Evolutionary conservation across 2,329 filamentous ascomycete genomes (phyloP), one percentile per base, ranked within the genome.

Genomic region (Aspergillus felis): DNA sequence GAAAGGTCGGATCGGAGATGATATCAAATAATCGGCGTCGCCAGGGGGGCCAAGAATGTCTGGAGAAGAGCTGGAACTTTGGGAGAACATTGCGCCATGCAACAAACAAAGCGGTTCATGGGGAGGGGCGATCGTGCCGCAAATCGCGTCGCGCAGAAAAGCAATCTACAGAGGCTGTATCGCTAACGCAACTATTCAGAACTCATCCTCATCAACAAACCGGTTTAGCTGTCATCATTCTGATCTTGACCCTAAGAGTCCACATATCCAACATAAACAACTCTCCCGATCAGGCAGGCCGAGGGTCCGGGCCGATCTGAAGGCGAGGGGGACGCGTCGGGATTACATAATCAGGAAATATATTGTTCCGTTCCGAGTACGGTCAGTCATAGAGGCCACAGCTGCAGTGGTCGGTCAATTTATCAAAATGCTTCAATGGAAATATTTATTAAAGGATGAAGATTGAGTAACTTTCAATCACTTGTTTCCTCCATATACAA

Each of bases 31-130:
- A 22, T 76, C 71, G 38, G 68, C 70, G 62, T 78, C 74, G 56
- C 74, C 75, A 58, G 75, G 70, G 50, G 75, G 74, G 27, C 71
- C 75, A 56, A 78, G 68, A 53, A 76, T 68, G 68, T 78, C 75
- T 49, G 75, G 75, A 46, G 75, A 78, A 57, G 75, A 77, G 62
- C 68, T 76, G 53, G 66, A 57, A 59, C 68, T 75, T 63, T 68
- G 71, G 57, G 69, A 69, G 56, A 67, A 68, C 68, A 74, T 72
- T 56, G 62, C 64, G 65, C 64, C 58, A 68, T 68, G 62, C 52
- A 56, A 57, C 35, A 51, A 50, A 56, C 44, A 55, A 42, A 57
- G 55, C 53, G 60, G 57, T 38, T 27, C 54, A 54, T 56, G 57
- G n/a, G 50, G 46, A 51, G 50, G 51, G 49, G 50, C 53, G 53